Conservation (phyloP, 352 stramenopile species). For the Phytophthora meadii region DNA sequence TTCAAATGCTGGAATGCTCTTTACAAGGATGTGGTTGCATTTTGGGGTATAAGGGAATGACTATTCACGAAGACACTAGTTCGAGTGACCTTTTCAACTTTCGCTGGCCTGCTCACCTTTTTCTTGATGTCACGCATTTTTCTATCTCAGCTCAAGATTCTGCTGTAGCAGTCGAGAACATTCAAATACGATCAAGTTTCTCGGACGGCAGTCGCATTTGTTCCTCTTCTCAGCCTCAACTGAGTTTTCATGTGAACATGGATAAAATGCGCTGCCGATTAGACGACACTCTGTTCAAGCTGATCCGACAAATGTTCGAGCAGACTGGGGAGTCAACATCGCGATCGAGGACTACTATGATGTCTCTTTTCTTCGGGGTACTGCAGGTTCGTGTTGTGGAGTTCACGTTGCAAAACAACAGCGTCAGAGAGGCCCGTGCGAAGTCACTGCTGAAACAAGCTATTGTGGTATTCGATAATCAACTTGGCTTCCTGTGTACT, state of each 20-base stretch:
- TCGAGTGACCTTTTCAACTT: slow-evolving; percentile 1
- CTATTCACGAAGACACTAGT: not conserved
- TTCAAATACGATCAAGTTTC: slow-evolving; percentile 56
- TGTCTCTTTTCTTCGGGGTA: slow-evolving; percentile 58
- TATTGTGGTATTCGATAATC: slow-evolving; percentile 66
- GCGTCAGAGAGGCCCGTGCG: slow-evolving; percentile 13
- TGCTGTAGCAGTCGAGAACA: slow-evolving; percentile 44
- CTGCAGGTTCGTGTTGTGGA: slow-evolving; percentile 63
- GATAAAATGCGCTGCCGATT: slow-evolving; percentile 59
- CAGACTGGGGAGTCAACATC: slow-evolving; percentile 3
- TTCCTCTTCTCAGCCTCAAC: slow-evolving; percentile 50
- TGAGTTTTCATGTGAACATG: slow-evolving; percentile 50
- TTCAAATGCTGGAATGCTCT: slow-evolving; percentile 78
- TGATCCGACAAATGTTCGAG: slow-evolving; percentile 19
- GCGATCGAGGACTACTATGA: not conserved
- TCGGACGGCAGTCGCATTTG: slow-evolving; percentile 59
- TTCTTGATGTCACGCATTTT: slow-evolving; percentile 48
- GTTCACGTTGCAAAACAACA: slow-evolving; percentile 48
- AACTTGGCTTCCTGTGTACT: slow-evolving; percentile 50
- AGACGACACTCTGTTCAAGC: slow-evolving; percentile 32
- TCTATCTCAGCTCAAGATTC: slow-evolving; percentile 39
- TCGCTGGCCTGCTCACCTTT: slow-evolving; percentile 35
- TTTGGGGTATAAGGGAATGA: slow-evolving; percentile 7
- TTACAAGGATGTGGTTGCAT: slow-evolving; percentile 65
- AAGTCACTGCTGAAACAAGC: slow-evolving; percentile 69